These are phyloP conservation scores for Oenanthe javanica DNA, from an alignment of 140 eudicot genomes.

Conservation along the genomic window DNA sequence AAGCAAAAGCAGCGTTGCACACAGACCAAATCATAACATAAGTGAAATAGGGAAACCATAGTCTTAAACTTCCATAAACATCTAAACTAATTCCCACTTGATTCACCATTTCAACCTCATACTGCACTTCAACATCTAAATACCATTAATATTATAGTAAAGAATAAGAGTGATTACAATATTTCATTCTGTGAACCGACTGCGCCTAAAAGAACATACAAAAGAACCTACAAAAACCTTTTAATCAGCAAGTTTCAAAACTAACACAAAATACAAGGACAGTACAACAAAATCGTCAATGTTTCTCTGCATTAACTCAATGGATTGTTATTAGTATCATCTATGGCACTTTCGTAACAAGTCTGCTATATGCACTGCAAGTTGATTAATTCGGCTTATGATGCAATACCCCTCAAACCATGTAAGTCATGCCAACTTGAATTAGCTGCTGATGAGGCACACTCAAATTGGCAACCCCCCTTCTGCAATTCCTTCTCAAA, in stretches of 20 bases:
- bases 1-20: not conserved
- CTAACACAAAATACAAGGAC: constrained; percentile 6
- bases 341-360: not conserved
- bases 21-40: not conserved
- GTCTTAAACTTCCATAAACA: not conserved
- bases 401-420: constrained; percentile 51
- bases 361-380: not conserved
- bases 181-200: not conserved
- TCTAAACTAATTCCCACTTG: not conserved
- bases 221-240: constrained; percentile 9
- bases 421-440: constrained; percentile 91
- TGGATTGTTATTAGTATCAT: not conserved
- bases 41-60: not conserved
- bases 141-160: not conserved
- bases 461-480: constrained; percentile 81
- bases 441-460: constrained; percentile 82
- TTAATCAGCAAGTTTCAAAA: constrained; percentile 2
- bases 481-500: constrained; percentile 81
- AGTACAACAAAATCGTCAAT: not conserved
- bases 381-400: not conserved
- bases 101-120: not conserved
- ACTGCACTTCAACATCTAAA: not conserved
- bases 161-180: not conserved
- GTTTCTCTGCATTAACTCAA: not conserved
- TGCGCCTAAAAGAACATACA: not conserved